phyloP scores from a whole-genome alignment of 164 flowering plant species.

The Nymphaea colorata region DNA sequence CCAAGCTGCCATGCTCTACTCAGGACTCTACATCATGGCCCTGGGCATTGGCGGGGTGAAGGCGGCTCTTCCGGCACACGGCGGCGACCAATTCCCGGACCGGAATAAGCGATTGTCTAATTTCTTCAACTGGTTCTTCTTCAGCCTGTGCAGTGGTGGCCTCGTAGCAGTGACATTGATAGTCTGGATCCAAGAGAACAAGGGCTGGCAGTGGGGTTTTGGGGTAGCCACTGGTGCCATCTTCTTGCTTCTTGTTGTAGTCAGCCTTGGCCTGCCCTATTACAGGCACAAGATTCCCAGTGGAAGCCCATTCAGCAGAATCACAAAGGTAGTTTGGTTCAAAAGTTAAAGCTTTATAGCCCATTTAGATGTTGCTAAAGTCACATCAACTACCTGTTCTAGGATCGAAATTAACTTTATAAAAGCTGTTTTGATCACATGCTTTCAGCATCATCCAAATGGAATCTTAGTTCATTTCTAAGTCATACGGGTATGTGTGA shows the following conservation, averaged over 20 bases:
- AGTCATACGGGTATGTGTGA: no score
- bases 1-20: constrained; percentile 14
- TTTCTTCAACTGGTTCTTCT: constrained; percentile 24
- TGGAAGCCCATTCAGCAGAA: constrained; percentile 14
- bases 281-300: constrained; percentile 9
- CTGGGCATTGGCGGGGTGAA: constrained; percentile 20
- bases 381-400: no score
- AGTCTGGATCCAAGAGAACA: constrained; percentile 23
- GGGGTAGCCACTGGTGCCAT: constrained; percentile 2
- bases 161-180: constrained; percentile 15
- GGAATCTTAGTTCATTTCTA: no score
- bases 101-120: constrained; percentile 14
- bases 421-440: no score
- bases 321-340: constrained; percentile 5
- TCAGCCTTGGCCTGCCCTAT: constrained; percentile 7
- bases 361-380: no score
- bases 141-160: constrained; percentile 16
- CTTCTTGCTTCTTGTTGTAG: constrained; percentile 11
- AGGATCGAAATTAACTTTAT: no score
- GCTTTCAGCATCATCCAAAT: no score
- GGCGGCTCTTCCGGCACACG: constrained; percentile 20
- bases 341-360: no score
- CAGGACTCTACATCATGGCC: constrained; percentile 21
- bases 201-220: constrained; percentile 22
- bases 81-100: constrained; percentile 21